These are phyloP conservation scores for Pachyrhizus erosus DNA, from an alignment of 306 rosid species.

Conservation along the genomic window DNA sequence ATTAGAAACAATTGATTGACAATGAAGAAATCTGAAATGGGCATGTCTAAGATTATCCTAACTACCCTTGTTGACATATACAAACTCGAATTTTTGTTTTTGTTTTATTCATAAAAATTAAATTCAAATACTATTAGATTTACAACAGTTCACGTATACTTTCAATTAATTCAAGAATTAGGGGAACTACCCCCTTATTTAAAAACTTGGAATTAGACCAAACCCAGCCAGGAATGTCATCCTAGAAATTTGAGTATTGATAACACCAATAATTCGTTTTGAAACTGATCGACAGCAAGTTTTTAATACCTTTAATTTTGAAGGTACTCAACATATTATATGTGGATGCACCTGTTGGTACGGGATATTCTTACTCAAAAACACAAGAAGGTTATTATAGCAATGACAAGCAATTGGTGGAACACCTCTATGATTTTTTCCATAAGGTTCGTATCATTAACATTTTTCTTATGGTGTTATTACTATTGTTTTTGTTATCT, in stretches of 20 bases:
- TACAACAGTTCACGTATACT: too few species aligned
- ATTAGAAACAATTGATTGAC: too few species aligned
- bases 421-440: not conserved
- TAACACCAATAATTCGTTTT: not conserved
- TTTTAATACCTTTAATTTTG: not conserved
- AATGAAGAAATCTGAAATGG: too few species aligned
- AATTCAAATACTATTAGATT: too few species aligned
- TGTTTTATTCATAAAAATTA: too few species aligned
- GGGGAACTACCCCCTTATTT: too few species aligned
- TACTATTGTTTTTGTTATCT: not conserved
- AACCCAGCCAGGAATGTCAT: not conserved
- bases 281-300: not conserved
- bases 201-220: too few species aligned
- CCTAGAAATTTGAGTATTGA: not conserved
- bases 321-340: constrained; percentile 22
- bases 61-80: too few species aligned
- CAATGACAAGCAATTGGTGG: not conserved
- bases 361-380: constrained; percentile 44
- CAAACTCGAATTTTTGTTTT: too few species aligned
- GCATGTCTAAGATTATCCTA: too few species aligned
- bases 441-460: not conserved
- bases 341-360: constrained; percentile 38
- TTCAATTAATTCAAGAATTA: too few species aligned
- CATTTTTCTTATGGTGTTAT: not conserved
- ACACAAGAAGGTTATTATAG: constrained; percentile 34